A percentile compares a stretch with the other conserved stretches of the same genome.
These are phyloP conservation scores for Thraustochytrium striatum DNA, from an alignment of 352 stramenopile genomes.

Conservation along the genomic window DNA sequence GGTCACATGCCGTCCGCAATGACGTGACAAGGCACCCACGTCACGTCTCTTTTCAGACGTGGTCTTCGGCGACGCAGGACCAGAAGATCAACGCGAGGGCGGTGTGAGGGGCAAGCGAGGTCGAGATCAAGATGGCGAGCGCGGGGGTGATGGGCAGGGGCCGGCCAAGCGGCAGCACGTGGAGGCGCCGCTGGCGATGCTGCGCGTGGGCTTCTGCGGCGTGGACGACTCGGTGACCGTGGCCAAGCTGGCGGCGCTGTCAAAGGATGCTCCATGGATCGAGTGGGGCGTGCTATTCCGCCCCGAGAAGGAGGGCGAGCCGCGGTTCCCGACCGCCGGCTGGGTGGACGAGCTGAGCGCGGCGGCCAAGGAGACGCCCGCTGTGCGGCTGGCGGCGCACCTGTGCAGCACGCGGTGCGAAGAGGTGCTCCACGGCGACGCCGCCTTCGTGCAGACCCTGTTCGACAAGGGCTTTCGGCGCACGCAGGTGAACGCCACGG, in stretches of 20 bases:
- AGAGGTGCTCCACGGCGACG: conserved; percentile 62
- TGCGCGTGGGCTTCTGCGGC: conserved; percentile 66
- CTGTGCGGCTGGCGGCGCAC: conserved; percentile 65
- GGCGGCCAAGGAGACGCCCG: neutral
- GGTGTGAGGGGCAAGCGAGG: no score
- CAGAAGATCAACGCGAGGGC: no score
- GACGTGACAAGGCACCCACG: no score
- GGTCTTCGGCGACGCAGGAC: no score
- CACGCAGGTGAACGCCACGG: conserved; percentile 73
- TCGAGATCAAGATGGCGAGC: no score
- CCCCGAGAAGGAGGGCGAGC: conserved; percentile 64
- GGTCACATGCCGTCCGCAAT: no score
- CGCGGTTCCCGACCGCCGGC: conserved; percentile 61
- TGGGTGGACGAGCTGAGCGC: conserved; percentile 49
- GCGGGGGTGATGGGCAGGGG: no score
- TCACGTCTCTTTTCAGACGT: no score
- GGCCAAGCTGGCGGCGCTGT: conserved; percentile 59
- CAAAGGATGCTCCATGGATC: conserved; percentile 55
- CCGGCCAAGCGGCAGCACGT: neutral
- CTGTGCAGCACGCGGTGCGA: conserved; percentile 67
- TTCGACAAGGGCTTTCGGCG: conserved; percentile 61
- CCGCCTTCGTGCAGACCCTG: conserved; percentile 60
- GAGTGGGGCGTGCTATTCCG: conserved; percentile 73
- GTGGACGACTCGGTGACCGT: conserved; percentile 69
- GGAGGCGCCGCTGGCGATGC: neutral